Evolutionary conservation across 345 rosid genomes (phyloP).

Genomic region (Boechera retrofracta): DNA sequence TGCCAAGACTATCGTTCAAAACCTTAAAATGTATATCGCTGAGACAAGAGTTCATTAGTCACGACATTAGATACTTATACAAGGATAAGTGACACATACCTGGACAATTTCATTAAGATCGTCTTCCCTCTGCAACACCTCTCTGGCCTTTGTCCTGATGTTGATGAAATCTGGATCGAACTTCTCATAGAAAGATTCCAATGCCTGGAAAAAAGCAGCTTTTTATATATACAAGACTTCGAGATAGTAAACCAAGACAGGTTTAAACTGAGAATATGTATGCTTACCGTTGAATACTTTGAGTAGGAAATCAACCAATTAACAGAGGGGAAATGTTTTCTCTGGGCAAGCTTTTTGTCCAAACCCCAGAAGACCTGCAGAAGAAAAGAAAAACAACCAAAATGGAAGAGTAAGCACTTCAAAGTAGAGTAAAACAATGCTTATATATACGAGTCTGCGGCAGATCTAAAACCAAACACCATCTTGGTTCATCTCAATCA

Average conservation of each 20-base stretch:
- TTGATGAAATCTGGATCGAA: slow-evolving; percentile 96
- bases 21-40: background rate
- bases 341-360: slow-evolving; percentile 99
- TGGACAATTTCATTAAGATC: slow-evolving; percentile 99
- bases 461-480: slow-evolving; percentile 19
- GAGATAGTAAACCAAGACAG: background rate
- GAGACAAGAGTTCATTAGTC: slow-evolving; percentile 14
- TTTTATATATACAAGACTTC: slow-evolving; percentile 4
- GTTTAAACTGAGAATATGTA: slow-evolving; percentile 16
- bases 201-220: slow-evolving; percentile 59
- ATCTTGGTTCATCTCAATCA: slow-evolving; percentile 22
- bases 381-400: slow-evolving; percentile 9
- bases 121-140: slow-evolving; percentile 99
- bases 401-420: slow-evolving; percentile 28
- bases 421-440: background rate
- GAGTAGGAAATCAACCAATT: slow-evolving; percentile 99
- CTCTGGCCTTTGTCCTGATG: slow-evolving; percentile 99
- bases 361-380: slow-evolving; percentile 99
- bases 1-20: slow-evolving; percentile 15
- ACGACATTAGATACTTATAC: background rate
- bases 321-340: slow-evolving; percentile 99
- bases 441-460: background rate
- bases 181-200: slow-evolving; percentile 96
- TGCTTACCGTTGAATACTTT: slow-evolving; percentile 85
- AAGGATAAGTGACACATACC: slow-evolving; percentile 49